Percentiles rank a stretch among this genome's conserved stretches.
Evolutionary conservation across 176 grass and related monocot species (phyloP).

Genomic region (Ensete glaucum): DNA sequence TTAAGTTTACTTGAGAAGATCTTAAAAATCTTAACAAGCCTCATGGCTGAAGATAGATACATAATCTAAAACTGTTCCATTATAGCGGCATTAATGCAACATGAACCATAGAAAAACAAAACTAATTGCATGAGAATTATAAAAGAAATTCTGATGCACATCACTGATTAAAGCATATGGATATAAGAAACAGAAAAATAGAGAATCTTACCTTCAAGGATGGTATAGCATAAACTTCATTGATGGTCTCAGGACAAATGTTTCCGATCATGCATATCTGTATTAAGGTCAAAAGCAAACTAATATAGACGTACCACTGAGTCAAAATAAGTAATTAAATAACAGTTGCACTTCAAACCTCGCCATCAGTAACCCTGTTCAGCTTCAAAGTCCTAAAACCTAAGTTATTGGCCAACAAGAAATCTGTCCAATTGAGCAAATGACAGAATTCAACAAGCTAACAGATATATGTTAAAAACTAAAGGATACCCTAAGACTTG

Average conservation of each 20-base stretch:
- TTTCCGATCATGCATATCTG: slow-evolving; percentile 93
- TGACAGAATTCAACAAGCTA: slow-evolving; percentile 1
- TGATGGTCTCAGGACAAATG: slow-evolving; percentile 59
- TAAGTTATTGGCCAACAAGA: slow-evolving; percentile 36
- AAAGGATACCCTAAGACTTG: slow-evolving; percentile 68
- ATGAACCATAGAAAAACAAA: neutral
- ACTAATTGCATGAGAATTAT: neutral
- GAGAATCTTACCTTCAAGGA: slow-evolving; percentile 66
- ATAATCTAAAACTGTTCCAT: neutral
- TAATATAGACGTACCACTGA: slow-evolving; percentile 1
- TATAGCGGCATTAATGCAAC: neutral
- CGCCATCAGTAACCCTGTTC: slow-evolving; percentile 52
- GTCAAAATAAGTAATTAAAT: neutral
- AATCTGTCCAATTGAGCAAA: slow-evolving; percentile 4
- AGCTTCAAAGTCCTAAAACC: slow-evolving; percentile 63
- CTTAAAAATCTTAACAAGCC: too few species aligned
- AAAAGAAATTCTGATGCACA: too few species aligned
- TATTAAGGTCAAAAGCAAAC: neutral
- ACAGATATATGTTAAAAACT: neutral
- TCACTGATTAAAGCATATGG: neutral
- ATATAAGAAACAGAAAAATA: slow-evolving; percentile 16
- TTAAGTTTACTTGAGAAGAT: too few species aligned
- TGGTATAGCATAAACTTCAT: slow-evolving; percentile 88
- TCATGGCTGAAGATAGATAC: too few species aligned
- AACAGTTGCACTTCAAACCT: slow-evolving; percentile 44